A percentile compares a stretch with the other conserved stretches of the same genome.
Evolutionary conservation across 495 filamentous ascomycete genomes (phyloP).

Genomic region (Neurospora tetraspora): DNA sequence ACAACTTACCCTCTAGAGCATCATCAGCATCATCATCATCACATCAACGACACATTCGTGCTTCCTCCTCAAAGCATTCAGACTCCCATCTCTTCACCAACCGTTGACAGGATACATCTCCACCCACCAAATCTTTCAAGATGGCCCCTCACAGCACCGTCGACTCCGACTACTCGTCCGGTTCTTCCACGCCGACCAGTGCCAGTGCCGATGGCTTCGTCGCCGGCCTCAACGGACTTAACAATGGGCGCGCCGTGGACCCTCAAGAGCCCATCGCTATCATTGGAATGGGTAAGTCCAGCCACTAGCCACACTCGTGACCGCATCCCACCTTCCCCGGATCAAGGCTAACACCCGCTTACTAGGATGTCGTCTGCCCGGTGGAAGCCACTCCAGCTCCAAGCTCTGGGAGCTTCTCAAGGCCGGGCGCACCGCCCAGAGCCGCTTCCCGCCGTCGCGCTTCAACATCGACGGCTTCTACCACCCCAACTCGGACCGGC

Average conservation of each 20-base stretch:
- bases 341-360: neutral
- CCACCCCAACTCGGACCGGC: slow-evolving; percentile 41
- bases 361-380: slow-evolving; percentile 39
- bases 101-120: neutral
- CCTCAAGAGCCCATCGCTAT: slow-evolving; percentile 35
- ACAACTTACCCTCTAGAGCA: neutral
- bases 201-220: neutral
- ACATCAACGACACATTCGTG: neutral
- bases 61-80: neutral
- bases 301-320: neutral
- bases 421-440: neutral
- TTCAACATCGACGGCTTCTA: slow-evolving; percentile 52
- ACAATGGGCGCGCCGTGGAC: neutral
- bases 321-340: neutral
- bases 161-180: neutral
- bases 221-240: neutral
- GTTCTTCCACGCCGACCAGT: neutral
- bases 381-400: slow-evolving; percentile 27
- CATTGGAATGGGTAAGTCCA: slow-evolving; percentile 30
- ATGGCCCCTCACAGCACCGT: neutral
- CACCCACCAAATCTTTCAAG: neutral
- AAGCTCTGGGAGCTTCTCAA: slow-evolving; percentile 32
- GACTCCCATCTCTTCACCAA: neutral
- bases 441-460: slow-evolving; percentile 44
- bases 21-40: neutral